phyloP scores from a whole-genome alignment of 345 rosid genomes.

The Mercurialis annua region DNA sequence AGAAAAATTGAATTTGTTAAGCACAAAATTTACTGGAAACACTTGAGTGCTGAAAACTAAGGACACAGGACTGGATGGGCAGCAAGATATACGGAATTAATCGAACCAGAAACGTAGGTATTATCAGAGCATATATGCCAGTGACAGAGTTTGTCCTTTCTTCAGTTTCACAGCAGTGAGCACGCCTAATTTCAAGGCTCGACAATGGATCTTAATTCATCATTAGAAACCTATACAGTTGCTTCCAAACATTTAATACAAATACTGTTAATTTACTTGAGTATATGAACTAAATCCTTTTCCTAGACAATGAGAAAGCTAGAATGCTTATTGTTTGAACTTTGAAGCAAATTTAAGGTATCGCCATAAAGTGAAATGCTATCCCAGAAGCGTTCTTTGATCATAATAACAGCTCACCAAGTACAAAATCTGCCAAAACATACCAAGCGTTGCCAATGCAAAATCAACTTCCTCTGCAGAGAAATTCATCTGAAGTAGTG shows the following conservation, averaged over 20 bases:
- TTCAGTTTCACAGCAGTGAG: not conserved
- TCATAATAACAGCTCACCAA: too few species aligned
- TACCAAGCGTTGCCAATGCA: constrained; percentile 80
- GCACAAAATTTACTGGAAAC: constrained; percentile 1
- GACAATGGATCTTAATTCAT: too few species aligned
- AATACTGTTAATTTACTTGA: not conserved
- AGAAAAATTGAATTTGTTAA: not conserved
- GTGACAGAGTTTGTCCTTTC: not conserved
- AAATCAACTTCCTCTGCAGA: constrained; percentile 56
- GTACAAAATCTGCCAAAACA: not conserved
- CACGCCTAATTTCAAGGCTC: too few species aligned
- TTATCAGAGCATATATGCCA: not conserved
- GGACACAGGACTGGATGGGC: not conserved
- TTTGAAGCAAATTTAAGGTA: not conserved
- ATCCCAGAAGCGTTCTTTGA: not conserved
- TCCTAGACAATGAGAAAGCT: not conserved
- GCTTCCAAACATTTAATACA: not conserved
- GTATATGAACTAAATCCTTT: too few species aligned
- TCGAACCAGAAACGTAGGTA: not conserved
- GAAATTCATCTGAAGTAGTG: constrained; percentile 71
- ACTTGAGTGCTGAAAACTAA: not conserved
- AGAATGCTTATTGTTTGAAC: not conserved
- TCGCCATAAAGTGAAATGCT: not conserved
- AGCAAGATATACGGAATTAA: not conserved
- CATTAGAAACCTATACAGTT: not conserved